A percentile compares a stretch with the other conserved stretches of the same genome.
Evolutionary conservation across 768 basidiomycete genomes (phyloP).

Genomic region (Leccinum barrowsii): DNA sequence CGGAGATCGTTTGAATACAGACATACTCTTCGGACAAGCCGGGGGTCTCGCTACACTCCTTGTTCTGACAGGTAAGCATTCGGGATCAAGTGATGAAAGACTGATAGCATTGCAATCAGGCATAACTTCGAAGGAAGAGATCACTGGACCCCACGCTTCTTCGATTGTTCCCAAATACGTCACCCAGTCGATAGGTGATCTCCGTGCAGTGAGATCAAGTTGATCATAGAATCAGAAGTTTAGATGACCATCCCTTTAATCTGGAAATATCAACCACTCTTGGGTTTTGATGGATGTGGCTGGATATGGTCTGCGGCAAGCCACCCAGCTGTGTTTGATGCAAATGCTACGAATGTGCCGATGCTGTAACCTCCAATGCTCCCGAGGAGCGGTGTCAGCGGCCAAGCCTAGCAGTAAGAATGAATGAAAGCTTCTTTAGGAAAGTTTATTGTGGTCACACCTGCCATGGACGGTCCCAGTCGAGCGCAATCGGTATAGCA

Average conservation of each 20-base stretch:
- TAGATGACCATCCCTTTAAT: constrained; percentile 1
- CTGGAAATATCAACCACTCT: constrained; percentile 17
- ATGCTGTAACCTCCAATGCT: constrained; percentile 65
- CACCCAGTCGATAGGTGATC: constrained; percentile 77
- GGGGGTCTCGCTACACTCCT: constrained; percentile 86
- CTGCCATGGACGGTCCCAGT: constrained; percentile 99
- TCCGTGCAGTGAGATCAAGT: constrained; percentile 40
- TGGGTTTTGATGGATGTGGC: constrained; percentile 21
- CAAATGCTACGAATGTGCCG: constrained; percentile 55
- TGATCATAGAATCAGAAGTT: constrained; percentile 14
- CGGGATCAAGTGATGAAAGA: neutral
- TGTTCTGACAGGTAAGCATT: constrained; percentile 77
- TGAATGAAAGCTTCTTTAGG: neutral
- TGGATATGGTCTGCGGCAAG: constrained; percentile 39
- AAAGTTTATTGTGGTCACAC: constrained; percentile 40
- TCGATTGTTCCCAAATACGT: constrained; percentile 78
- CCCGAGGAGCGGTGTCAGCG: constrained; percentile 72
- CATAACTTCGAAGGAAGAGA: constrained; percentile 70
- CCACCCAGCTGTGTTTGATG: constrained; percentile 36
- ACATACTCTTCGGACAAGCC: constrained; percentile 88
- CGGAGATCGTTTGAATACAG: constrained; percentile 92
- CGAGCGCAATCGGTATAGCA: constrained; percentile 80
- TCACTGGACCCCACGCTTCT: constrained; percentile 68
- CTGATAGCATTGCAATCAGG: constrained; percentile 41
- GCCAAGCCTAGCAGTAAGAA: constrained; percentile 64